phyloP scores from a whole-genome alignment of 2,329 filamentous ascomycete genomes.

The Calonectria hawksworthii region DNA sequence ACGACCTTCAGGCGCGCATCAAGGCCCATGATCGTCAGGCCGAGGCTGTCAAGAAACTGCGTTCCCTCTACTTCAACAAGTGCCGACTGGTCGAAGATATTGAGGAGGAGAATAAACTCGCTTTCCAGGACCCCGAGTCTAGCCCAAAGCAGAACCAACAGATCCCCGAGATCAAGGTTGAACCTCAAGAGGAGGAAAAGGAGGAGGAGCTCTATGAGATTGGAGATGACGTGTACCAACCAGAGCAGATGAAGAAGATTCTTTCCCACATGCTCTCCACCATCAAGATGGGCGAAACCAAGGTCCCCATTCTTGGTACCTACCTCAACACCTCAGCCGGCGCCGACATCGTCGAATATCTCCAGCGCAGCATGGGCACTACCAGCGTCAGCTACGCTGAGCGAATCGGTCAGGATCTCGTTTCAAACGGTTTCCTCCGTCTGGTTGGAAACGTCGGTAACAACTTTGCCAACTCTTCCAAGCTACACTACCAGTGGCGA shows the following conservation, averaged over 20 bases:
- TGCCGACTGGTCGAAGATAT: conserved; percentile 95
- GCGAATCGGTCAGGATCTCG: conserved; percentile 93
- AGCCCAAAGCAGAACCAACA: conserved; percentile 73
- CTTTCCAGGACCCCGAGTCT: conserved; percentile 87
- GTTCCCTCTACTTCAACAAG: conserved; percentile 99
- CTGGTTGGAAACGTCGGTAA: conserved; percentile 95
- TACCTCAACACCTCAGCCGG: conserved; percentile 95
- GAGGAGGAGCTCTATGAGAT: conserved; percentile 91
- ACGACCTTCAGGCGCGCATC: conserved; percentile 90
- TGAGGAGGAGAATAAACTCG: conserved; percentile 98
- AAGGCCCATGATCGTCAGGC: conserved; percentile 94
- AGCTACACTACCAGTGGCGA: conserved; percentile 98
- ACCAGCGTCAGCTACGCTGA: conserved; percentile 92
- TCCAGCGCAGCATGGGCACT: conserved; percentile 88
- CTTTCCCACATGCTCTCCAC: conserved; percentile 87
- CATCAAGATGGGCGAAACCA: conserved; percentile 90
- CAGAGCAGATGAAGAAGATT: conserved; percentile 92
- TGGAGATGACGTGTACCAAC: conserved; percentile 87
- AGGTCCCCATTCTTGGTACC: conserved; percentile 94
- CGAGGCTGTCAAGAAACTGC: conserved; percentile 90
- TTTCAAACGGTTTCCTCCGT: conserved; percentile 87
- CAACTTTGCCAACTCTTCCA: conserved; percentile 96
- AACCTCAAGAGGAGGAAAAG: conserved; percentile 76
- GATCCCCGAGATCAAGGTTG: conserved; percentile 91
- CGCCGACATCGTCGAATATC: conserved; percentile 94